Conservation (phyloP, 176 grass and related monocot genomes). For the Bolboschoenus planiculmis region DNA sequence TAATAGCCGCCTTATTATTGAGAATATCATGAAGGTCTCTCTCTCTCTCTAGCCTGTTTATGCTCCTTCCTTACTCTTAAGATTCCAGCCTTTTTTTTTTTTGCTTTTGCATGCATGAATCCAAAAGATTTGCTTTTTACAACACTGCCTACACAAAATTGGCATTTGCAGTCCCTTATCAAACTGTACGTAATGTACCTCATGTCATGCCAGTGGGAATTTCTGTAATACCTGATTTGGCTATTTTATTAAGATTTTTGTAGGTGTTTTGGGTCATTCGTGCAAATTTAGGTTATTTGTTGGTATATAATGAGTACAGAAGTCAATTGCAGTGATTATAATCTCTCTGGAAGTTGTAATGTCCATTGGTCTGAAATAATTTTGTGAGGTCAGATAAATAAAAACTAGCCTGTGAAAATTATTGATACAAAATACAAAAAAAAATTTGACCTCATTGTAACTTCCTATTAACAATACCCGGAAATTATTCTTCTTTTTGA, state of each 20-base stretch:
- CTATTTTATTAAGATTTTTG: background rate
- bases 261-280: background rate
- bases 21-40: slow-evolving; percentile 95
- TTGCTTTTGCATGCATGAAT: background rate
- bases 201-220: background rate
- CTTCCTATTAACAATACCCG: background rate
- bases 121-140: background rate
- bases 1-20: slow-evolving; percentile 93
- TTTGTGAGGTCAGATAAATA: background rate
- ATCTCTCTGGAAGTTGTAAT: background rate
- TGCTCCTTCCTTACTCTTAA: background rate
- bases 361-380: background rate
- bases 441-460: background rate
- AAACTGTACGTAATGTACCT: background rate
- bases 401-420: background rate
- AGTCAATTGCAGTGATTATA: background rate
- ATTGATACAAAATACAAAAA: background rate
- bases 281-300: background rate
- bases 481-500: slow-evolving; percentile 18
- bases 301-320: background rate
- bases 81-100: background rate
- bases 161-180: background rate
- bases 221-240: background rate
- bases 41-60: slow-evolving; percentile 17
- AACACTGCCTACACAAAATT: background rate